A percentile compares a stretch with the other conserved stretches of the same genome.
Evolutionary conservation across 208 protist species (phyloP).

Genomic region (Herpetomonas tarakana): DNA sequence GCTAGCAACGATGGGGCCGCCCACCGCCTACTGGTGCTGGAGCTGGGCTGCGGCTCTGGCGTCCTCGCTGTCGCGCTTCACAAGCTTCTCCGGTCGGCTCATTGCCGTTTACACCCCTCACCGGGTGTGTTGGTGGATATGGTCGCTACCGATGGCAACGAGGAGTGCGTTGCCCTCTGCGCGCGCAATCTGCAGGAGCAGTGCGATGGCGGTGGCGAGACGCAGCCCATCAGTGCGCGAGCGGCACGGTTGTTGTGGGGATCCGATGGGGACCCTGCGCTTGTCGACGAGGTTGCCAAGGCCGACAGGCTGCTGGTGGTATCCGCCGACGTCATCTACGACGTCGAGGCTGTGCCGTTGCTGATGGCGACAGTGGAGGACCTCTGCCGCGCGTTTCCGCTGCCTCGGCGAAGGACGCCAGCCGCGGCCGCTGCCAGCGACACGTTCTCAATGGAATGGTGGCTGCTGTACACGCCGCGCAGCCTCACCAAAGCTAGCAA

Average conservation of each 20-base stretch:
- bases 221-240: not conserved
- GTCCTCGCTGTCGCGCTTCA: constrained; percentile 20
- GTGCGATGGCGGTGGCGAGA: not conserved
- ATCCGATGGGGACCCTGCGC: not conserved
- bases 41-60: constrained; percentile 36
- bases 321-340: constrained; percentile 41
- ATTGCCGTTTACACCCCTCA: not conserved
- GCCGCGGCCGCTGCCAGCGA: no score
- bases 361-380: constrained; percentile 20
- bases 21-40: constrained; percentile 6
- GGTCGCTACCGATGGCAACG: constrained; percentile 34
- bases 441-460: constrained; percentile 12
- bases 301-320: constrained; percentile 9
- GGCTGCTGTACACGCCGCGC: constrained; percentile 37
- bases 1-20: not conserved
- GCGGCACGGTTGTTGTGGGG: constrained; percentile 23
- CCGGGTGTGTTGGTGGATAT: not conserved
- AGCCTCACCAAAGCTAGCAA: constrained; percentile 28
- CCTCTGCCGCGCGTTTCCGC: no score
- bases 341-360: constrained; percentile 20
- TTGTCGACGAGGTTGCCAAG: not conserved
- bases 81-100: constrained; percentile 6
- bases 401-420: not conserved
- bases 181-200: constrained; percentile 22
- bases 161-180: constrained; percentile 22